Conservation (phyloP, 2,329 filamentous ascomycete genomes). For the Aphanocladium album region DNA sequence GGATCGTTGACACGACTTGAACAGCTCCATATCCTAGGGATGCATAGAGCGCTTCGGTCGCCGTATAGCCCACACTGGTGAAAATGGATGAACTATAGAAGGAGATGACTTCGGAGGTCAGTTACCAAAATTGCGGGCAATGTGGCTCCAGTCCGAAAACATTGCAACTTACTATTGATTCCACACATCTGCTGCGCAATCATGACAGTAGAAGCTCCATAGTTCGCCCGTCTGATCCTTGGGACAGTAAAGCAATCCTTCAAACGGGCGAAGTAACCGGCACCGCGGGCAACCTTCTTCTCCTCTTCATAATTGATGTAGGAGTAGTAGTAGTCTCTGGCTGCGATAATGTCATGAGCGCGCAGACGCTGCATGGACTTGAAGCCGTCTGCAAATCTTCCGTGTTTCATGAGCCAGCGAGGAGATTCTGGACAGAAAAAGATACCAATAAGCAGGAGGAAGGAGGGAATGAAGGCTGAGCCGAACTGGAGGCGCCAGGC, state of each 20-base stretch:
- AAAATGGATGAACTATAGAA: constrained; percentile 64
- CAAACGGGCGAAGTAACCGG: constrained; percentile 27
- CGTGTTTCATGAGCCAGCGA: constrained; percentile 61
- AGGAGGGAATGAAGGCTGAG: constrained; percentile 48
- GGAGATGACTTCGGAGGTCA: constrained; percentile 45
- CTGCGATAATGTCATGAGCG: constrained; percentile 48
- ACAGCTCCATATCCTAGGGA: constrained; percentile 43
- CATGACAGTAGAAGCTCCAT: constrained; percentile 76
- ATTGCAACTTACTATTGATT: constrained; percentile 19
- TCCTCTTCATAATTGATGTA: constrained; percentile 35
- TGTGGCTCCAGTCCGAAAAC: constrained; percentile 36
- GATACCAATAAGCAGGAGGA: constrained; percentile 51
- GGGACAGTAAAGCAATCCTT: constrained; percentile 61
- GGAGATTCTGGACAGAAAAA: constrained; percentile 61
- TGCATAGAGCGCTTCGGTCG: constrained; percentile 42
- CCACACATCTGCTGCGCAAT: constrained; percentile 62
- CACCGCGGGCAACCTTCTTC: constrained; percentile 22
- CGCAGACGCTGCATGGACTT: constrained; percentile 45
- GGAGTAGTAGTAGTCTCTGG: constrained; percentile 50
- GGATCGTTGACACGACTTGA: constrained; percentile 34
- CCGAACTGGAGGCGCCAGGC: constrained; percentile 60
- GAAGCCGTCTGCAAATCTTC: constrained; percentile 53
- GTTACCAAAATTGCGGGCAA: neutral
- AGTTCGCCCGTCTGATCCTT: constrained; percentile 63
- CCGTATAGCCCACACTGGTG: constrained; percentile 46